Conservation (phyloP, 2,329 filamentous ascomycete species). For the Calonectria pseudoreteaudii region DNA sequence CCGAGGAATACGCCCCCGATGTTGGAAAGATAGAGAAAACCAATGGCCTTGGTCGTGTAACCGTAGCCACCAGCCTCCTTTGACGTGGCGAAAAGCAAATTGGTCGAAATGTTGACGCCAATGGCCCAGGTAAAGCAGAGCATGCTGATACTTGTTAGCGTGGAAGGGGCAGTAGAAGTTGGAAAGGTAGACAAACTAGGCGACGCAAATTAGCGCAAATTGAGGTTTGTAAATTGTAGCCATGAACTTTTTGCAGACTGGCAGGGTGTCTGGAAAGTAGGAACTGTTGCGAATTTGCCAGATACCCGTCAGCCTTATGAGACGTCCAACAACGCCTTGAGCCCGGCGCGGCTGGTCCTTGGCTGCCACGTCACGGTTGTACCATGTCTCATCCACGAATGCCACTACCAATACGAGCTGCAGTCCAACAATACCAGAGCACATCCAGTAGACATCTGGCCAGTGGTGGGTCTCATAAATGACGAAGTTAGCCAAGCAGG, state of each 20-base stretch:
- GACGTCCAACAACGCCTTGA: neutral
- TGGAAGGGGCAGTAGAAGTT: neutral
- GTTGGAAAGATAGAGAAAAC: slow-evolving; percentile 68
- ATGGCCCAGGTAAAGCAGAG: slow-evolving; percentile 61
- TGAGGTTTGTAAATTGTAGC: neutral
- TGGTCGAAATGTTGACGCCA: slow-evolving; percentile 66
- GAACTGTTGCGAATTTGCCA: slow-evolving; percentile 27
- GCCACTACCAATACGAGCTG: neutral
- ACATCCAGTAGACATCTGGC: slow-evolving; percentile 9
- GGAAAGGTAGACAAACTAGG: neutral
- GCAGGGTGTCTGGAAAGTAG: slow-evolving; percentile 4
- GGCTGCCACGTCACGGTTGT: neutral
- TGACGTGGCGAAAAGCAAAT: slow-evolving; percentile 56
- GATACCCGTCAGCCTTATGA: neutral
- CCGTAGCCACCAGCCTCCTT: slow-evolving; percentile 55
- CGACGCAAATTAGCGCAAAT: neutral
- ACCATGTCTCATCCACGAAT: slow-evolving; percentile 13
- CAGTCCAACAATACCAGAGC: neutral
- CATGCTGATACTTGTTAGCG: neutral
- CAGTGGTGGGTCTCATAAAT: slow-evolving; percentile 5
- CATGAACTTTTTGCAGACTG: neutral
- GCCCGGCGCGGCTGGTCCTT: neutral
- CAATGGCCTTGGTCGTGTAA: slow-evolving; percentile 63
- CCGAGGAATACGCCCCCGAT: slow-evolving; percentile 65
- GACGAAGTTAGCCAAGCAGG: slow-evolving; percentile 47